These are phyloP conservation scores for Vanrija humicola DNA, from an alignment of 1,284 basidiomycete species.

Conservation along the genomic window DNA sequence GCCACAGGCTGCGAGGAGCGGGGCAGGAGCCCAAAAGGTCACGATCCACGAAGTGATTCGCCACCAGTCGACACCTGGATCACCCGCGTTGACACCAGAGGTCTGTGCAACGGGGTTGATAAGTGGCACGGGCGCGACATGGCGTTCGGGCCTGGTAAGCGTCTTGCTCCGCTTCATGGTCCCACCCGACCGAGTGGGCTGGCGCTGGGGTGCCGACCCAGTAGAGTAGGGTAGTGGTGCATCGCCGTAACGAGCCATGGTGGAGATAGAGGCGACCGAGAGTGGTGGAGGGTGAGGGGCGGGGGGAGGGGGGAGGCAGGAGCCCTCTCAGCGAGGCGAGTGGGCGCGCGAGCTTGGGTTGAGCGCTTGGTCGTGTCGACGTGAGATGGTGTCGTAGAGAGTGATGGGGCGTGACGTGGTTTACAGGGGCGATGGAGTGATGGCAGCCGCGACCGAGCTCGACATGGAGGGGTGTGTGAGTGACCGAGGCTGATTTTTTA, in stretches of 20 bases:
- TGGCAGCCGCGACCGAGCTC: too few species aligned
- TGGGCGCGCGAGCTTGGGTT: background rate
- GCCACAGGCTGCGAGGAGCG: slow-evolving; percentile 68
- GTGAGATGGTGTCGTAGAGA: too few species aligned
- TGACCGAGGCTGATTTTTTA: too few species aligned
- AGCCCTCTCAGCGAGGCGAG: background rate
- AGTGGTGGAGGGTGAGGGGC: background rate
- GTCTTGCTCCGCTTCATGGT: slow-evolving; percentile 72
- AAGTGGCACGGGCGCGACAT: slow-evolving; percentile 87
- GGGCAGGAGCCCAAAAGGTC: slow-evolving; percentile 86
- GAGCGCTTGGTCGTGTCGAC: too few species aligned
- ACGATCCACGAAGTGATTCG: slow-evolving; percentile 69
- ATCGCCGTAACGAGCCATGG: slow-evolving; percentile 31
- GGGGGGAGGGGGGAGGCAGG: background rate
- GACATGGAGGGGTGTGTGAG: too few species aligned
- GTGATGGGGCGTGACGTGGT: too few species aligned
- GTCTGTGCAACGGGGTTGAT: slow-evolving; percentile 61
- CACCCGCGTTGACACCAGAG: slow-evolving; percentile 49
- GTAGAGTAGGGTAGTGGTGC: slow-evolving; percentile 42
- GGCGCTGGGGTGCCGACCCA: slow-evolving; percentile 32
- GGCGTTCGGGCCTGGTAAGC: slow-evolving; percentile 89
- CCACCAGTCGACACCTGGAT: slow-evolving; percentile 64
- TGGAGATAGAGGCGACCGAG: background rate
- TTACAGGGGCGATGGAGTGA: too few species aligned
- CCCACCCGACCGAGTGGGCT: slow-evolving; percentile 22